A percentile compares a stretch with the other conserved stretches of the same genome.
Conservation (phyloP, 1,139 yeast genomes). For the Yamadazyma spencermartinsiae region DNA sequence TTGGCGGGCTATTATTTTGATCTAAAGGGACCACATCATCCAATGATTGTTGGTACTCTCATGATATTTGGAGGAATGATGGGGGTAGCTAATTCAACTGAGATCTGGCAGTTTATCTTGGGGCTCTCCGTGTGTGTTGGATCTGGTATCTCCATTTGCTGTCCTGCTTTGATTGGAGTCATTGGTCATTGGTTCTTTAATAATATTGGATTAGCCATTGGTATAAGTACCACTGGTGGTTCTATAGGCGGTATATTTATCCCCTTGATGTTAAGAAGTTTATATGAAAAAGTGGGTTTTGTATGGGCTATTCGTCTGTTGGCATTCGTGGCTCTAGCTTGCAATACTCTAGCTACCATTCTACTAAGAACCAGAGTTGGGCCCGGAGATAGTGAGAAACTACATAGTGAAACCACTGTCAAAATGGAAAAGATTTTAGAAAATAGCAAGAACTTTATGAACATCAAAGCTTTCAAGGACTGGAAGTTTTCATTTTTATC, state of each 20-base stretch:
- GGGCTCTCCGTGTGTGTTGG: conserved; percentile 38
- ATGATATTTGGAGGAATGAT: conserved; percentile 35
- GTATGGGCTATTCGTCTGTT: conserved; percentile 38
- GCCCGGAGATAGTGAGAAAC: conserved; percentile 25
- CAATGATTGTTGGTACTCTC: conserved; percentile 26
- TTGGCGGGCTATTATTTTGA: conserved; percentile 42
- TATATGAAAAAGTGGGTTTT: conserved; percentile 34
- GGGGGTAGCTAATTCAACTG: conserved; percentile 31
- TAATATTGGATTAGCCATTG: conserved; percentile 38
- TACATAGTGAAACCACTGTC: conserved; percentile 24
- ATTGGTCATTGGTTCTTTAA: conserved; percentile 40
- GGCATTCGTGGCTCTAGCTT: conserved; percentile 38
- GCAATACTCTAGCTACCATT: conserved; percentile 36
- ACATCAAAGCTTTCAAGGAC: conserved; percentile 15
- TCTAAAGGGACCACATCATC: conserved; percentile 29
- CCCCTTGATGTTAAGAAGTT: conserved; percentile 34
- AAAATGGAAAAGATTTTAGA: conserved; percentile 1
- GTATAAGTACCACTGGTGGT: conserved; percentile 43
- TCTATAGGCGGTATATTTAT: conserved; percentile 40
- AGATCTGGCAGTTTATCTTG: conserved; percentile 37
- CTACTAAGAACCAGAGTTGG: conserved; percentile 48
- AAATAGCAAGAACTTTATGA: neutral
- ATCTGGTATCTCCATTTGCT: conserved; percentile 32
- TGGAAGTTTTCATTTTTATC: conserved; percentile 25
- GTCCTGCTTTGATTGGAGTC: conserved; percentile 38